Conservation (phyloP, 768 basidiomycete species). For the Rickenella mellea region DNA sequence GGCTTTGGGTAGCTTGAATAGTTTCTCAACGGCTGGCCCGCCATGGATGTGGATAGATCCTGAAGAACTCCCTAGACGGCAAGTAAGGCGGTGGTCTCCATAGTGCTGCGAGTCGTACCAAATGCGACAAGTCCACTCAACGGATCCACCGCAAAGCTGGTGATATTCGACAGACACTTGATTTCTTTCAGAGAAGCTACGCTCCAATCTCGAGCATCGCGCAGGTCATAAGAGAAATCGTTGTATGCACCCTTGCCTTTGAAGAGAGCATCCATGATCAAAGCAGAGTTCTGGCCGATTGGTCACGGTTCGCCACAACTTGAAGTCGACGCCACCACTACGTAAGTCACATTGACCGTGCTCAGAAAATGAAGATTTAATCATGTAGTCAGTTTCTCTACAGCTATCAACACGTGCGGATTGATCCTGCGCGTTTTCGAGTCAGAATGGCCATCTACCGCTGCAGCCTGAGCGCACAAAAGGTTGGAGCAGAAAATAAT, state of each 20-base stretch:
- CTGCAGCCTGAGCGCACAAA: background rate
- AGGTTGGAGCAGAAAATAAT: background rate
- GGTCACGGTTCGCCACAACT: background rate
- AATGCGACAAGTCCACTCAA: slow-evolving; percentile 50
- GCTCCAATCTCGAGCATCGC: slow-evolving; percentile 51
- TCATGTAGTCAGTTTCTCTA: no score
- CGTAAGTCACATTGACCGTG: no score
- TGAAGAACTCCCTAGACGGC: background rate
- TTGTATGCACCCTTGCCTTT: slow-evolving; percentile 16
- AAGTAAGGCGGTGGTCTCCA: background rate
- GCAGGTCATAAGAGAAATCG: slow-evolving; percentile 50
- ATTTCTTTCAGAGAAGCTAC: slow-evolving; percentile 37
- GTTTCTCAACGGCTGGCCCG: slow-evolving; percentile 49
- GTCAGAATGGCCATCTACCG: background rate
- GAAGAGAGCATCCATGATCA: background rate
- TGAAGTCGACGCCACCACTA: no score
- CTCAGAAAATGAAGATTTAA: no score
- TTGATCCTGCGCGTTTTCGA: background rate
- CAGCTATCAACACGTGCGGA: no score
- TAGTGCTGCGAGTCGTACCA: slow-evolving; percentile 23
- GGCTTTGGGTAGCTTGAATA: slow-evolving; percentile 35
- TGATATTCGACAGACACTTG: slow-evolving; percentile 41
- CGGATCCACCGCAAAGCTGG: slow-evolving; percentile 49
- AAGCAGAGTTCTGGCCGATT: background rate
- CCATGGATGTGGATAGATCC: slow-evolving; percentile 64